Evolutionary conservation across 176 grass and related monocot species (phyloP), one percentile per base, ranked within the genome.

Genomic region (Oryza nivara): DNA sequence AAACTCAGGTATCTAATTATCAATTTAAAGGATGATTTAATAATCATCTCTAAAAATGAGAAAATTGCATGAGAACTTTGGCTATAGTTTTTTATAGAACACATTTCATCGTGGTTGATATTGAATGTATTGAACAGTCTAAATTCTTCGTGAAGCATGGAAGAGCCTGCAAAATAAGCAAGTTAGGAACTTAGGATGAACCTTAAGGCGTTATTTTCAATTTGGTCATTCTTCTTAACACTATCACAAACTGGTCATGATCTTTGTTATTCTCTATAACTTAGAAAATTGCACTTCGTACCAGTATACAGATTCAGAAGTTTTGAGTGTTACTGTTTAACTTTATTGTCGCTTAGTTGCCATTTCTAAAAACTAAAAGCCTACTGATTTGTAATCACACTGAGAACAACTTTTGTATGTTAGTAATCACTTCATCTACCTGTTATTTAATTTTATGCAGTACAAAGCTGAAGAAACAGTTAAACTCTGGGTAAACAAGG

Each of bases 401-500:
- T 26, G 40, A 41, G 40, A 41, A 41, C 40, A 41, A 41, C 14
- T 83, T 70, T 60, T 68, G 65, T 12, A 67, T 43, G 11, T 41
- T 85, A 65, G 30, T 32, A 80, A 38, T 25, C 44, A 67, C 60
- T 75, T 12, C 70, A 43, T 48, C 51, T 56, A 23, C 23, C 80
- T 74, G 63, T 86, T 61, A 44, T 44, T 87, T 75, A 84, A 48
- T 87, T 88, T 20, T 87, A 16, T 92, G 80, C 91, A 99, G 96
- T 99, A 99, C 83, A 85, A 92, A 92, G 63, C 85, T 78, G 90
- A 88, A 77, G 93, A 96, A 69, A 72, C 83, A 0, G 89, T 99
- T 45, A 96, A 86, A 69, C 93, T 99, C 16, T 99, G 96, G 96
- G 96, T 99, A 86, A 99, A 99, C 91, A 99, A 99, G 86, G 96